Base-by-base conservation (phyloP, 352 stramenopile genomes). In the Pythium guiyangense region DNA sequence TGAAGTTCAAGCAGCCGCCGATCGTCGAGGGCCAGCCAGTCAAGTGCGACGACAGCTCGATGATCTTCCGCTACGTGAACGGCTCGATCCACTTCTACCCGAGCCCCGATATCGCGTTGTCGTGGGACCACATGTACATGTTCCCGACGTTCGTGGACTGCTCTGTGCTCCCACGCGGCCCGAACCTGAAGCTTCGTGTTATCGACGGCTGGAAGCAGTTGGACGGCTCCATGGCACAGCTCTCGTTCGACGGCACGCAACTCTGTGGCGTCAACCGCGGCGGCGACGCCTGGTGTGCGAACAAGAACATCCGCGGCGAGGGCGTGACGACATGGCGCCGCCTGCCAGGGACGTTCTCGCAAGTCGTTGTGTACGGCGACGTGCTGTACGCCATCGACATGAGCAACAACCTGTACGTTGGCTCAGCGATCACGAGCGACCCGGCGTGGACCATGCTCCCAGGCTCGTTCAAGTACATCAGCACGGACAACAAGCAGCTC, bases 281-380 rank as follows among this genome's bases (percentile, higher is more conserved):
- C 47, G 40, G 62, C 39, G 47, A 64, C 29, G 59, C 66, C 37
- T 70, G 43, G 43, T 74, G 67, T 44, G 64, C 67, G 12, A 63
- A 29, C 17, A 39, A 67, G 22, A 65, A 63, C 46, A 46, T 60
- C 22, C 61, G 61, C n/a, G 61, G 49, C 20, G 55, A 55, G 31
- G 58, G 51, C 2, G 26, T 27, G 22, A 37, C 58, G 9, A 64
- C 60, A 12, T 73, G 64, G 68, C 62, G 58, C 22, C 45, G 52
- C 8, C 25, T 73, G 39, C 60, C 57, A 0, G 62, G 61, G 29
- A 54, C 49, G 18, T 52, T 73, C 51, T 61, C 57, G 22, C 59
- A 73, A 22, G 46, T 76, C 17, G 52, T 62, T 26, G 68, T 76
- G 34, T 63, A 63, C 14, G 65, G 68, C 31, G 68, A 69, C 40